Percentiles rank a stretch among this genome's conserved stretches.
Evolutionary conservation across 257 asterid genomes (phyloP).

Genomic region (Salvia miltiorrhiza): DNA sequence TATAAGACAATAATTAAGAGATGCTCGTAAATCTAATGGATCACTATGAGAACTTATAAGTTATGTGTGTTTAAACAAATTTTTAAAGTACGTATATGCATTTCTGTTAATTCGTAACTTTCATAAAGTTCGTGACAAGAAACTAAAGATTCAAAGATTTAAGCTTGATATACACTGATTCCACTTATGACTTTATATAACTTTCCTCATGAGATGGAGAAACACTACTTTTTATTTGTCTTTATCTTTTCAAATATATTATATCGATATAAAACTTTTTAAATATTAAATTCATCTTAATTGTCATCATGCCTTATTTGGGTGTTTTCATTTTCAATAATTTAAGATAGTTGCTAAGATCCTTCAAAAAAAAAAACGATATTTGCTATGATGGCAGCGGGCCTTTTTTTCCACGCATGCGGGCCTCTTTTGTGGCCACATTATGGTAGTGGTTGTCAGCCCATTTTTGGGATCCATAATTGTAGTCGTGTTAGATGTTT

Average conservation of each 20-base stretch:
- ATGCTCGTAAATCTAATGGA: no score
- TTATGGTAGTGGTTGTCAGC: neutral
- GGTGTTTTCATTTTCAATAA: neutral
- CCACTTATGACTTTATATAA: neutral
- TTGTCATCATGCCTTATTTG: neutral
- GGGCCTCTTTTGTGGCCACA: neutral
- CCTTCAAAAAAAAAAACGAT: no score
- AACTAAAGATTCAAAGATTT: no score
- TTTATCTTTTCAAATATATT: neutral
- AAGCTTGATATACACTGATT: no score
- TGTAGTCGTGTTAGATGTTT: no score
- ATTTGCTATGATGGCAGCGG: neutral
- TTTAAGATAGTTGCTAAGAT: neutral
- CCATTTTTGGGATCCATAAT: neutral
- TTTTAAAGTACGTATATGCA: no score
- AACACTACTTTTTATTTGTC: no score
- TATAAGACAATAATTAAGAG: no score
- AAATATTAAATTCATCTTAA: neutral
- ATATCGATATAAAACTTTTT: neutral
- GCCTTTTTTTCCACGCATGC: neutral
- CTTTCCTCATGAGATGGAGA: neutral
- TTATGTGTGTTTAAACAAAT: no score
- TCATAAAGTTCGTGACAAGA: no score
- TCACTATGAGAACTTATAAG: no score
- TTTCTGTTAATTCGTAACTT: no score